phyloP scores from a whole-genome alignment of 2,329 filamentous ascomycete genomes.

The Microcera coccophila region DNA sequence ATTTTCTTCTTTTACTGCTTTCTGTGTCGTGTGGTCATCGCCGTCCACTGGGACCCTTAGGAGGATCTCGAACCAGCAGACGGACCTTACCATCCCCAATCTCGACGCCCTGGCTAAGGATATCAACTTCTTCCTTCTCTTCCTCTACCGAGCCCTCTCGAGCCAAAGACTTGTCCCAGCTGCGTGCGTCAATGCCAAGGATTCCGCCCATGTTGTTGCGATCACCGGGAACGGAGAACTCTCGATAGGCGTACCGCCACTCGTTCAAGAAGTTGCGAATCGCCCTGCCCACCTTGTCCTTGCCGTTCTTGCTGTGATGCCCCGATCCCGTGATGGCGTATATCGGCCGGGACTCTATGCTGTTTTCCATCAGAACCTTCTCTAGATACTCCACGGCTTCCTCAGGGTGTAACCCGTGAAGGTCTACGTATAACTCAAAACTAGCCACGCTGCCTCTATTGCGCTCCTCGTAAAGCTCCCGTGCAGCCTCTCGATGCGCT shows the following conservation, averaged over 20 bases:
- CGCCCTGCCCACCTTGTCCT: conserved; percentile 96
- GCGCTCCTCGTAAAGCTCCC: conserved; percentile 87
- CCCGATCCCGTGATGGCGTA: conserved; percentile 97
- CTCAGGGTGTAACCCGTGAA: conserved; percentile 97
- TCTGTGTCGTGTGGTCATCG: conserved; percentile 35
- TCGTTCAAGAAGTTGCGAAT: conserved; percentile 88
- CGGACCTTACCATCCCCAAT: conserved; percentile 65
- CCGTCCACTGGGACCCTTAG: conserved; percentile 52
- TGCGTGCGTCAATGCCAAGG: conserved; percentile 62
- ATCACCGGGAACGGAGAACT: conserved; percentile 96
- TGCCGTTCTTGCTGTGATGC: conserved; percentile 97
- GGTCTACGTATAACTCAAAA: conserved; percentile 84
- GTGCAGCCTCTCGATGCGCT: conserved; percentile 89
- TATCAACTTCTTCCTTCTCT: conserved; percentile 48
- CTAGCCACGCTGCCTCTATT: conserved; percentile 63
- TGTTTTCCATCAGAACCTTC: conserved; percentile 79
- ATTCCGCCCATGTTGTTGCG: conserved; percentile 76
- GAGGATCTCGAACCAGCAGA: conserved; percentile 58
- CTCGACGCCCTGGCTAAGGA: conserved; percentile 62
- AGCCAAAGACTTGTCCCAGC: conserved; percentile 60
- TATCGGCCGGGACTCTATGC: conserved; percentile 66
- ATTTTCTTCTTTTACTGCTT: conserved; percentile 28
- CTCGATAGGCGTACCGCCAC: conserved; percentile 91
- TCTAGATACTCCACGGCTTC: conserved; percentile 95
- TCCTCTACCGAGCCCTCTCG: conserved; percentile 44